These are phyloP conservation scores for Epichloe scottii DNA, from an alignment of 2,329 filamentous ascomycete species.

Conservation along the genomic window DNA sequence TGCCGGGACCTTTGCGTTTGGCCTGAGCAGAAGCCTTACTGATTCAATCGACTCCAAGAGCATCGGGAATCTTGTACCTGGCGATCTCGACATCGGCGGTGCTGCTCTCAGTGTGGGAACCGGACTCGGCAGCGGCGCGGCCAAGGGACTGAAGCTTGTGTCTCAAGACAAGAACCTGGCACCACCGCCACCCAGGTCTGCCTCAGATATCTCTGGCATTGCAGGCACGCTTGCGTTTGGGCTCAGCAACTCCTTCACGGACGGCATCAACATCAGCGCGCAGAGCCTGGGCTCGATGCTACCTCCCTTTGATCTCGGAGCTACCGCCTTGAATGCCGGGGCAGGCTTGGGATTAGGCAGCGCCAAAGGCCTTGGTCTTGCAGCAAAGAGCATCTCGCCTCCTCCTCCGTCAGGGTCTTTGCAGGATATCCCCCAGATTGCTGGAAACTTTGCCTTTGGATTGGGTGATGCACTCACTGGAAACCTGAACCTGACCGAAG, in stretches of 20 bases:
- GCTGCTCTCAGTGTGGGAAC: conserved; percentile 8
- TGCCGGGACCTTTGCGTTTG: conserved; percentile 2
- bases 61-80: neutral
- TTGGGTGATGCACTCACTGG: conserved; percentile 11
- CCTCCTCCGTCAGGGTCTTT: conserved; percentile 3
- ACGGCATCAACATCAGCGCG: conserved; percentile 4
- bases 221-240: conserved; percentile 3
- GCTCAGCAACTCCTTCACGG: conserved; percentile 2
- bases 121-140: conserved; percentile 8
- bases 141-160: conserved; percentile 1
- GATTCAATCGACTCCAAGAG: neutral
- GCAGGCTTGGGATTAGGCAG: conserved; percentile 10
- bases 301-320: conserved; percentile 6
- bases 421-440: conserved; percentile 9
- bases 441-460: conserved; percentile 12
- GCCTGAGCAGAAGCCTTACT: neutral
- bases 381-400: conserved; percentile 5
- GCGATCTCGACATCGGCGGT: conserved; percentile 2
- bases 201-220: conserved; percentile 3
- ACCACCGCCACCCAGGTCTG: neutral
- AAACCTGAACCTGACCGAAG: conserved; percentile 8
- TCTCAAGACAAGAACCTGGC: neutral
- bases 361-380: conserved; percentile 10
- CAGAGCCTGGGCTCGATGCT: conserved; percentile 4
- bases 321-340: conserved; percentile 8